Conservation (phyloP, 768 basidiomycete species). For the Serendipita sp. region DNA sequence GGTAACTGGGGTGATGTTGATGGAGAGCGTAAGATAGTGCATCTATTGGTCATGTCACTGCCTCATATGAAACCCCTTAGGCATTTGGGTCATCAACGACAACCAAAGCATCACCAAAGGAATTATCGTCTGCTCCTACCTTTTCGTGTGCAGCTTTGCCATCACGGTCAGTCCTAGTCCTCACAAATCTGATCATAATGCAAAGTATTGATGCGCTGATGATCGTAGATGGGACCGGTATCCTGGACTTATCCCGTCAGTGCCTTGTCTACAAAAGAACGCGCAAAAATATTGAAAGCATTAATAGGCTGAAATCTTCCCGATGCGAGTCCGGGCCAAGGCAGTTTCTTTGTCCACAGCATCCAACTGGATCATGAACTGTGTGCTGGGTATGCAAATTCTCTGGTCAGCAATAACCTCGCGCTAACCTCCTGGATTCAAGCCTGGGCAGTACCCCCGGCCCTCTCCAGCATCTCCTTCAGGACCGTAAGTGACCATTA, state of each 20-base stretch:
- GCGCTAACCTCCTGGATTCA: constrained; percentile 36
- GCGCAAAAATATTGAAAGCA: constrained; percentile 32
- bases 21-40: constrained; percentile 21
- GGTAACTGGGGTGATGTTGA: constrained; percentile 44
- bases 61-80: not conserved
- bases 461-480: constrained; percentile 34
- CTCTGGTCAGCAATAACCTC: not conserved
- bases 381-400: constrained; percentile 10
- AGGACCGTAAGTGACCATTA: constrained; percentile 33
- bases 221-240: constrained; percentile 56
- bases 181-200: not conserved
- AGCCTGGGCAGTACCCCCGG: constrained; percentile 65
- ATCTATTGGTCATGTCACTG: constrained; percentile 13
- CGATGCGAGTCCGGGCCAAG: constrained; percentile 39
- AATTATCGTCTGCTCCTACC: constrained; percentile 62
- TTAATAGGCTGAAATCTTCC: constrained; percentile 12
- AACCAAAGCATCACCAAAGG: constrained; percentile 45
- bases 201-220: constrained; percentile 28
- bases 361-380: constrained; percentile 13
- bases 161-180: constrained; percentile 3
- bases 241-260: constrained; percentile 48
- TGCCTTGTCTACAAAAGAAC: constrained; percentile 13
- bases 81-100: constrained; percentile 44
- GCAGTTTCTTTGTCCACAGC: constrained; percentile 32
- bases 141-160: constrained; percentile 45